phyloP scores from a whole-genome alignment of 2,329 filamentous ascomycete genomes.

The Trichophyton mentagrophytes region DNA sequence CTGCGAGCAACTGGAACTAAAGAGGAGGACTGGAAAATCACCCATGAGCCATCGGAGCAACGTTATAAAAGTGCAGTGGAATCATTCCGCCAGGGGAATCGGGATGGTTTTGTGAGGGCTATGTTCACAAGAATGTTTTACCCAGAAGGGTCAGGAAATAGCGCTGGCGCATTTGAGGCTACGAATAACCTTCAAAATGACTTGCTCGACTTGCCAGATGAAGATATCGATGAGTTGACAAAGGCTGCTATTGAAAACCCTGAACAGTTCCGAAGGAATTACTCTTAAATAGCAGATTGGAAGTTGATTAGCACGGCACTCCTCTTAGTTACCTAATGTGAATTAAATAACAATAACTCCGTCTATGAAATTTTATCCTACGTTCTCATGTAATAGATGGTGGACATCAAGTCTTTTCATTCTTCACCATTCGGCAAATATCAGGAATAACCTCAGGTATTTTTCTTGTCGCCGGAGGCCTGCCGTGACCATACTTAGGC shows the following conservation, averaged over 20 bases:
- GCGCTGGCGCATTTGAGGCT: conserved; percentile 3
- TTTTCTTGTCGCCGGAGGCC: no score
- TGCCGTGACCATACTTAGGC: no score
- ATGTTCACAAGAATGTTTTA: conserved; percentile 48
- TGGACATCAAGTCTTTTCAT: no score
- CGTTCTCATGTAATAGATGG: no score
- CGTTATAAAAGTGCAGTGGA: conserved; percentile 39
- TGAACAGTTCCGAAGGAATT: not conserved
- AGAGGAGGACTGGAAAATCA: conserved; percentile 50
- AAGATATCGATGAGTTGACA: conserved; percentile 17
- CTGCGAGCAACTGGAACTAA: conserved; percentile 46
- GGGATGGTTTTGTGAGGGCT: conserved; percentile 34
- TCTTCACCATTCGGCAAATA: no score
- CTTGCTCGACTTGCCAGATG: conserved; percentile 14
- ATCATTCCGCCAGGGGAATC: conserved; percentile 33
- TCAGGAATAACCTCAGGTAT: no score
- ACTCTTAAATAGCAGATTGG: not conserved
- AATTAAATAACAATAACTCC: no score
- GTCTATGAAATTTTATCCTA: no score
- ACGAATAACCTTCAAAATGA: conserved; percentile 12
- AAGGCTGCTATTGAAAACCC: conserved; percentile 1
- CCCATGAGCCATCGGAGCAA: conserved; percentile 34
- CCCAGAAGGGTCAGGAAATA: conserved; percentile 21
- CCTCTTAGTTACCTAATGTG: no score
- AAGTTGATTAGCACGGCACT: no score